phyloP scores from a whole-genome alignment of 208 protist genomes.

The Trypanosoma boissoni region DNA sequence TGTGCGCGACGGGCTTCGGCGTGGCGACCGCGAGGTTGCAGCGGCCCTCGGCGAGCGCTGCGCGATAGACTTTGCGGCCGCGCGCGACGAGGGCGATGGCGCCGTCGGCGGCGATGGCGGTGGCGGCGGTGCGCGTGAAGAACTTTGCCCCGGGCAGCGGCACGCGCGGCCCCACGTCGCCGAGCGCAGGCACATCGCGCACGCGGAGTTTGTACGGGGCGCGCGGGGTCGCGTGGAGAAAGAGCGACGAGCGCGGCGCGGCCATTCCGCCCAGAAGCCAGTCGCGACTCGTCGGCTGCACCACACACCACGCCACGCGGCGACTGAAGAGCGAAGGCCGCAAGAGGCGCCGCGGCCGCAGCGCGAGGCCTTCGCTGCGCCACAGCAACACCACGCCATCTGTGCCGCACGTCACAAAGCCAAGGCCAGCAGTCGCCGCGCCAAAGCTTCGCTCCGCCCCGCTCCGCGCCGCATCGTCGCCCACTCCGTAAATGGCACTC shows the following conservation, averaged over 20 bases:
- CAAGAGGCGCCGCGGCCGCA: conserved; percentile 15
- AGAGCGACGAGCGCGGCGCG: neutral
- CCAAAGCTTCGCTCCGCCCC: conserved; percentile 17
- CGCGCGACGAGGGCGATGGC: conserved; percentile 26
- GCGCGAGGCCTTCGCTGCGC: conserved; percentile 22
- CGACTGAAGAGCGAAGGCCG: conserved; percentile 13
- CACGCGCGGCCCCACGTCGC: conserved; percentile 20
- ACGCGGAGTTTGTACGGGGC: conserved; percentile 16
- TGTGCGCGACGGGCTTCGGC: conserved; percentile 5
- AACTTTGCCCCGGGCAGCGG: conserved; percentile 3
- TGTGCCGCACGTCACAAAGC: conserved; percentile 57
- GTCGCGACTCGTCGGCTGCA: conserved; percentile 21
- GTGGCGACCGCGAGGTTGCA: conserved; percentile 19
- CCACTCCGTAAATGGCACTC: conserved; percentile 35
- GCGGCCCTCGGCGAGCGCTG: conserved; percentile 18
- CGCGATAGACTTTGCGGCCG: conserved; percentile 28
- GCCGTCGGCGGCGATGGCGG: conserved; percentile 21
- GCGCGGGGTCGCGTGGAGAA: conserved; percentile 27
- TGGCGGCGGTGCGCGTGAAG: conserved; percentile 23
- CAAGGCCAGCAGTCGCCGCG: conserved; percentile 37
- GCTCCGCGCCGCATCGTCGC: neutral
- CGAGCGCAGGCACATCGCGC: conserved; percentile 18
- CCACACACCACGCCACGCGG: conserved; percentile 14
- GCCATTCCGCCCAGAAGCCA: conserved; percentile 16
- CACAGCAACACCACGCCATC: conserved; percentile 65